phyloP scores from a whole-genome alignment of 2,329 filamentous ascomycete genomes.

The Lachnellula occidentalis region DNA sequence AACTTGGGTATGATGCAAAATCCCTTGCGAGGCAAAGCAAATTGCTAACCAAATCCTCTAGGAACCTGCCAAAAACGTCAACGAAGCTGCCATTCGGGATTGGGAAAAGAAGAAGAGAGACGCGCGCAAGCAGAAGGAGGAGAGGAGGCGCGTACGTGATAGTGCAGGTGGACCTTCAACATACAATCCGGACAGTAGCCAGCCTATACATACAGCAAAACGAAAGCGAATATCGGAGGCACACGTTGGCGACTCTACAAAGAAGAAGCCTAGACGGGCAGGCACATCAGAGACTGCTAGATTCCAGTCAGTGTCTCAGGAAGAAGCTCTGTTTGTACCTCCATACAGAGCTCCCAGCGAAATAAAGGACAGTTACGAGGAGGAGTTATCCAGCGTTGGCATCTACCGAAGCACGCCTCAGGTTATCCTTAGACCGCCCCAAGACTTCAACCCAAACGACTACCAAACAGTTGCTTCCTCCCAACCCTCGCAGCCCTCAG shows the following conservation, averaged over 20 bases:
- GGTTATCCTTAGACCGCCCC: constrained; percentile 10
- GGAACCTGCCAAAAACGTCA: constrained; percentile 5
- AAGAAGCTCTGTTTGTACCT: not conserved
- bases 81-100: constrained; percentile 1
- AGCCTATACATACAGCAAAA: constrained; percentile 16
- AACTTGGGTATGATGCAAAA: constrained; percentile 43
- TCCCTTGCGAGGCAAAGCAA: not conserved
- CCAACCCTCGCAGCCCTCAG: not conserved
- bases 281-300: constrained; percentile 4
- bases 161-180: not conserved
- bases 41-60: not conserved
- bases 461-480: not conserved
- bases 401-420: not conserved
- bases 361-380: constrained; percentile 26
- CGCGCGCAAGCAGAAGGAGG: not conserved
- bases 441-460: constrained; percentile 17
- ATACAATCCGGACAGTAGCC: constrained; percentile 9
- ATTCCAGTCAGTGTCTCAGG: constrained; percentile 11
- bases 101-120: constrained; percentile 2
- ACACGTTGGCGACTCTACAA: not conserved
- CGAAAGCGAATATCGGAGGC: constrained; percentile 7
- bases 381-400: constrained; percentile 10
- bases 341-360: constrained; percentile 6
- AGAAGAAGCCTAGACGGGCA: constrained; percentile 9
- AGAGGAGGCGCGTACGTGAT: not conserved